phyloP scores from a whole-genome alignment of 129 eudicot genomes.

The Dittrichia graveolens region DNA sequence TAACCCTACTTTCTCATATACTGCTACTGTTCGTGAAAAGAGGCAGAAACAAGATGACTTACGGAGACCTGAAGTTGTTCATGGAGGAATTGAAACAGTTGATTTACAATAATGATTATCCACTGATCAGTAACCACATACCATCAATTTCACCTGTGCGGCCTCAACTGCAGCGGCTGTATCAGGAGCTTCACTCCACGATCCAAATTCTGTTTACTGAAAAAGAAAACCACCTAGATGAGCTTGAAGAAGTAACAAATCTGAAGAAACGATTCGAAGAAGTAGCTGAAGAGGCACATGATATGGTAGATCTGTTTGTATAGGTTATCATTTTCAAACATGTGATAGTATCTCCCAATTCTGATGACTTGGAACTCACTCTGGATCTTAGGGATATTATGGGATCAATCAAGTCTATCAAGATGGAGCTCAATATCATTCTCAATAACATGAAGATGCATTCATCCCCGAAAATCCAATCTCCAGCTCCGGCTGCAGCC shows the following conservation, averaged over 20 bases:
- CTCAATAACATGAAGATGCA: conserved; percentile 1
- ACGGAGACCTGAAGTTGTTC: background rate
- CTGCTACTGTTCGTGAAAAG: no score
- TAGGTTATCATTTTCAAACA: background rate
- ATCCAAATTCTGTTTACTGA: conserved; percentile 1
- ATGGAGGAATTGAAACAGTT: conserved; percentile 12
- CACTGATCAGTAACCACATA: background rate
- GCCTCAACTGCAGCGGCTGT: background rate
- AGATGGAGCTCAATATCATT: background rate
- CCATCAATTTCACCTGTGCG: background rate
- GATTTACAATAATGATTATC: background rate
- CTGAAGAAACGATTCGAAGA: conserved; percentile 1
- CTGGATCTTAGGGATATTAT: conserved; percentile 6
- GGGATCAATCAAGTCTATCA: conserved; percentile 9
- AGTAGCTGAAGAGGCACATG: background rate
- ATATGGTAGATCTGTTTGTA: background rate
- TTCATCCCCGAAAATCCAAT: background rate
- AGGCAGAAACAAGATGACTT: background rate
- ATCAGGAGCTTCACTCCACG: conserved; percentile 2
- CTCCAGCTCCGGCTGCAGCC: background rate
- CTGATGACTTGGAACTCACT: background rate
- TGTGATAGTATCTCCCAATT: background rate
- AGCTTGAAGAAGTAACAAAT: background rate
- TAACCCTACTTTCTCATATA: no score
- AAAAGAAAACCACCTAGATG: background rate